Evolutionary conservation across 257 asterid species (phyloP), one percentile per base, ranked within the genome.

Genomic region (Salvia hispanica): DNA sequence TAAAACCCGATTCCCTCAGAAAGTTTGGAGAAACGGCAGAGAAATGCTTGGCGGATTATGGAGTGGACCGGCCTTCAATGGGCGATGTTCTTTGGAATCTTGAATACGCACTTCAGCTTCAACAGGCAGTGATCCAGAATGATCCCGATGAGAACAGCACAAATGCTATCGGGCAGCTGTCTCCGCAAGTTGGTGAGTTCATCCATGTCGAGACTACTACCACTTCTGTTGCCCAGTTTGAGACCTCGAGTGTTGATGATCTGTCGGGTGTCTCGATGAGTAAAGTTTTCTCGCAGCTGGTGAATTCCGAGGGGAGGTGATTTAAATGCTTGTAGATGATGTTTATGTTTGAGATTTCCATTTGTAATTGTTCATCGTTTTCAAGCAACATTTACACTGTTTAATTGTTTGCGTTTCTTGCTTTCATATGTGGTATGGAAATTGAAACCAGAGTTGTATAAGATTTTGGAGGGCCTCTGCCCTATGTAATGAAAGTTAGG

Each of bases 81-180:
- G 91, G 86, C 1, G 91, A 85, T 16, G 81, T 85, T 6, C 59
- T 85, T 51, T 85, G 91, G 83, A 83, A 81, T 66, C 76, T 85
- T 7, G 91, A 85, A 13, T 83, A 78, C 8, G 88, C 91, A 0
- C 88, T 85, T 53, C 88, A 85, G 79, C 85, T 85, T 13, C 88
- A 85, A 52, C 86, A 85, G 63, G 83, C 86, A 0, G 82, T 76
- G 58, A 66, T 80, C 33, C 78, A 61, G 7, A 73, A 70, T 13
- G 91, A 86, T n/a, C 88, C 88, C 3, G 91, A 87, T 3, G 95
- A 87, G 3, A 84, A 82, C 76, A 87, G 89, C 53, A 69, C 83
- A 15, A 82, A 79, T 45, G 85, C 67, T 8, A 87, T 84, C 7
- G 83, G 83, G 0, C 83, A 62, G 42, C 78, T 84, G 55, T 78